These are phyloP conservation scores for Penicillium lividum DNA, from an alignment of 495 filamentous ascomycete species.

Conservation along the genomic window DNA sequence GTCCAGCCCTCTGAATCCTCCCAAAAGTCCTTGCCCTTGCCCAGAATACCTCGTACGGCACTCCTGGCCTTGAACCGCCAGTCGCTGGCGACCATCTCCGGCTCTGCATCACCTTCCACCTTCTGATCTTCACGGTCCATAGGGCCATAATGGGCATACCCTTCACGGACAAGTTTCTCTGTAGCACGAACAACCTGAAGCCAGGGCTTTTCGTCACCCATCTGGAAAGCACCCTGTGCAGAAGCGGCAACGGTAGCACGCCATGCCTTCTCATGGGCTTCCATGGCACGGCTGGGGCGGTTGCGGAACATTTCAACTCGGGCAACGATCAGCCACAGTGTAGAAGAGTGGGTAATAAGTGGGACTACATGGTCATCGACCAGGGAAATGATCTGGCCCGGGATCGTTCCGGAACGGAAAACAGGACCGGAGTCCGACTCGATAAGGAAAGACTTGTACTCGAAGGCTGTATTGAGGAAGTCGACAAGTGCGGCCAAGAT, in stretches of 20 bases:
- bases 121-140: constrained; percentile 39
- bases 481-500: constrained; percentile 70
- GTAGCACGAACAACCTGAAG: constrained; percentile 50
- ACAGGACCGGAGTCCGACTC: constrained; percentile 25
- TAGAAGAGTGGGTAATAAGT: constrained; percentile 75
- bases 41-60: constrained; percentile 76
- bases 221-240: constrained; percentile 48
- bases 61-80: constrained; percentile 90
- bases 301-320: constrained; percentile 69
- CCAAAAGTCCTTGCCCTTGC: constrained; percentile 81
- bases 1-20: constrained; percentile 74
- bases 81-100: constrained; percentile 48
- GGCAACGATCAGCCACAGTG: constrained; percentile 73
- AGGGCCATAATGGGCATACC: constrained; percentile 49
- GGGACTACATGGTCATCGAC: constrained; percentile 72
- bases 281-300: constrained; percentile 68
- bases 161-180: constrained; percentile 47
- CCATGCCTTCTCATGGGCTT: constrained; percentile 88
- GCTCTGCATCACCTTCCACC: constrained; percentile 27
- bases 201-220: constrained; percentile 52
- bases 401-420: constrained; percentile 46
- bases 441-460: constrained; percentile 42
- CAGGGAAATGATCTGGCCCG: constrained; percentile 64
- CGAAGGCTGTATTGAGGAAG: constrained; percentile 60
- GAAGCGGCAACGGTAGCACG: constrained; percentile 60